Evolutionary conservation across 306 rosid genomes (phyloP).

Genomic region (Gillenia trifoliata): DNA sequence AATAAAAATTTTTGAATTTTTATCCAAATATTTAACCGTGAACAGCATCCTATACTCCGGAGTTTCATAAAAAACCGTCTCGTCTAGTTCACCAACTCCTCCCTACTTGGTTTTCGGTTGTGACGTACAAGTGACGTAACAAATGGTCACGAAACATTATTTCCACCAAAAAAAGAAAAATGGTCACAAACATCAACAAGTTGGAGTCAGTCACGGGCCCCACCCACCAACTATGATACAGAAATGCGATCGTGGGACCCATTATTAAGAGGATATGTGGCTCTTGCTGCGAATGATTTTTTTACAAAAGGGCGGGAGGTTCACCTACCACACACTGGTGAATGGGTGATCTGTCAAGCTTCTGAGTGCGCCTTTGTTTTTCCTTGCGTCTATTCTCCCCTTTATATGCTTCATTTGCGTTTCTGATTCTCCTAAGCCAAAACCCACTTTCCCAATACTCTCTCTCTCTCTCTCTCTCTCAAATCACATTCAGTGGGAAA

Average conservation of each 20-base stretch:
- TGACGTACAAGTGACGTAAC: background rate
- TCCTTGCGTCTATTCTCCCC: background rate
- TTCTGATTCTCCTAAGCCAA: background rate
- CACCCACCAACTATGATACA: background rate
- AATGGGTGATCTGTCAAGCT: background rate
- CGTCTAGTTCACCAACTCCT: background rate
- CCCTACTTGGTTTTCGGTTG: background rate
- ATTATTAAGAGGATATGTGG: background rate
- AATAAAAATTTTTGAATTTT: too few species aligned
- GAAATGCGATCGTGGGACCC: background rate
- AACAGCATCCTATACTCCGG: too few species aligned
- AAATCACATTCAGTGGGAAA: background rate
- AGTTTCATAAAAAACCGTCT: too few species aligned
- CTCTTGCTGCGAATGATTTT: too few species aligned
- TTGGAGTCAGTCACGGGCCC: too few species aligned
- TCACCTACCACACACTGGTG: constrained; percentile 18
- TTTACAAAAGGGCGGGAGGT: too few species aligned
- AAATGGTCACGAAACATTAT: background rate
- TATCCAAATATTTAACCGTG: too few species aligned
- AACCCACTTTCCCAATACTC: background rate
- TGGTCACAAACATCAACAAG: background rate
- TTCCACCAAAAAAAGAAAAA: background rate
- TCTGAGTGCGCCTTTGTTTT: background rate
- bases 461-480: background rate
- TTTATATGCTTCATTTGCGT: background rate